Percentiles rank a stretch among this genome's conserved stretches.
phyloP scores from a whole-genome alignment of 306 rosid genomes.

The Cucurbita moschata region DNA sequence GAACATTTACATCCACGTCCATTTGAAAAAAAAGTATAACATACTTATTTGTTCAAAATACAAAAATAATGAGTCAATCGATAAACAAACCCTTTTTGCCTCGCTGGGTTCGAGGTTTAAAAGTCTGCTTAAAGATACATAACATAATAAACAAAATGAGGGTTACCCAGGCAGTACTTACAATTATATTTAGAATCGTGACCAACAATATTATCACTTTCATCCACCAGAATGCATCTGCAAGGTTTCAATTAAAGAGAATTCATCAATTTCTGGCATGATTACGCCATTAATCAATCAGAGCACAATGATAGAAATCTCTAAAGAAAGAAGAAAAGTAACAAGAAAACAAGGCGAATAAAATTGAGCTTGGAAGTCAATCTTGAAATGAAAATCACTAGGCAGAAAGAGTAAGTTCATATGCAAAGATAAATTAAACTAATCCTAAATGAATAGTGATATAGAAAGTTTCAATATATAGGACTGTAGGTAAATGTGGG shows the following conservation, averaged over 20 bases:
- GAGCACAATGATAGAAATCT: neutral
- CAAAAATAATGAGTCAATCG: too few relatives aligned
- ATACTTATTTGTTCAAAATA: neutral
- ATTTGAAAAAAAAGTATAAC: neutral
- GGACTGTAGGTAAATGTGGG: neutral
- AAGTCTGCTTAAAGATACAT: too few relatives aligned
- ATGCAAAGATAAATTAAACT: neutral
- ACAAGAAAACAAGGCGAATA: neutral
- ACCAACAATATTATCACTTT: slow-evolving; percentile 76
- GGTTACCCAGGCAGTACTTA: slow-evolving; percentile 21
- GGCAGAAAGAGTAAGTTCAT: neutral
- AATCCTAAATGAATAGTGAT: neutral
- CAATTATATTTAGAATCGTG: slow-evolving; percentile 91
- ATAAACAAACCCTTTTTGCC: too few relatives aligned
- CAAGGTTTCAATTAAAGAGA: slow-evolving; percentile 12
- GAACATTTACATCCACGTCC: neutral
- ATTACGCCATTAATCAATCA: neutral
- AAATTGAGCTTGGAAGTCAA: neutral
- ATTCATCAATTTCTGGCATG: slow-evolving; percentile 3
- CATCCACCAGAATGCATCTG: slow-evolving; percentile 96
- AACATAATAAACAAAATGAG: too few relatives aligned
- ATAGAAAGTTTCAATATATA: neutral
- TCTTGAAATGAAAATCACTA: neutral
- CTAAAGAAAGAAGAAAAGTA: neutral
- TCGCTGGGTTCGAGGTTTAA: too few relatives aligned